A percentile compares a stretch with the other conserved stretches of the same genome.
Evolutionary conservation across 257 asterid genomes (phyloP).

Genomic region (Plantago major): DNA sequence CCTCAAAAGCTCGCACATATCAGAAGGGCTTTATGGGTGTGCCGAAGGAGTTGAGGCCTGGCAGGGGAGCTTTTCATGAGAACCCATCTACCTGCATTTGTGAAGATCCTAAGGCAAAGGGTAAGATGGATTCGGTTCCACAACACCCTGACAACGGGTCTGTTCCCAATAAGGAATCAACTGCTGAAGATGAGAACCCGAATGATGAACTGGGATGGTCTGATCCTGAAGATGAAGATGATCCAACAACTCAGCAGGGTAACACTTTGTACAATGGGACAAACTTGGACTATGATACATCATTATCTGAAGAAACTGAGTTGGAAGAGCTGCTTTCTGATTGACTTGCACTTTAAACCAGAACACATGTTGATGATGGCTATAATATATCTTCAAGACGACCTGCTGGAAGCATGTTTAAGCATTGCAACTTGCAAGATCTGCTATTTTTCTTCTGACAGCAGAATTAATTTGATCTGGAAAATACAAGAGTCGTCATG

Average conservation of each 20-base stretch:
- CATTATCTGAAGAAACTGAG: conserved; percentile 64
- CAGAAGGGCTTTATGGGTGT: conserved; percentile 93
- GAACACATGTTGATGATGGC: conserved; percentile 1
- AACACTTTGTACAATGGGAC: conserved; percentile 46
- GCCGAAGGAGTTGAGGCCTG: conserved; percentile 89
- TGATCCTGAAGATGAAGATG: conserved; percentile 82
- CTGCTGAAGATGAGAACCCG: conserved; percentile 32
- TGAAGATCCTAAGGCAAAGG: conserved; percentile 56
- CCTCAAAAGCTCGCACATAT: conserved; percentile 42
- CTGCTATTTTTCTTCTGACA: conserved; percentile 15
- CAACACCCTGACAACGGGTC: conserved; percentile 28
- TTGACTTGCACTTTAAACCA: conserved; percentile 20
- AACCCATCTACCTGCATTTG: conserved; percentile 91
- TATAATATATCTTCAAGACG: conserved; percentile 1
- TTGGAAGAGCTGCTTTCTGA: conserved; percentile 83
- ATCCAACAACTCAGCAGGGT: conserved; percentile 31
- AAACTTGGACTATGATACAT: conserved; percentile 48
- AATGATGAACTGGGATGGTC: conserved; percentile 70
- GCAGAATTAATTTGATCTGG: neutral
- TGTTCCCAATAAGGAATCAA: conserved; percentile 24
- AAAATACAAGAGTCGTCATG: conserved; percentile 7
- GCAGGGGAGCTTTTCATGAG: conserved; percentile 94
- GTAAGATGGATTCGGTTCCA: conserved; percentile 27
- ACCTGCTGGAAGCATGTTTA: conserved; percentile 18
- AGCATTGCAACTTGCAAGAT: conserved; percentile 8